Conservation (phyloP, 169 alveolate species). For the Blepharisma undulans region DNA sequence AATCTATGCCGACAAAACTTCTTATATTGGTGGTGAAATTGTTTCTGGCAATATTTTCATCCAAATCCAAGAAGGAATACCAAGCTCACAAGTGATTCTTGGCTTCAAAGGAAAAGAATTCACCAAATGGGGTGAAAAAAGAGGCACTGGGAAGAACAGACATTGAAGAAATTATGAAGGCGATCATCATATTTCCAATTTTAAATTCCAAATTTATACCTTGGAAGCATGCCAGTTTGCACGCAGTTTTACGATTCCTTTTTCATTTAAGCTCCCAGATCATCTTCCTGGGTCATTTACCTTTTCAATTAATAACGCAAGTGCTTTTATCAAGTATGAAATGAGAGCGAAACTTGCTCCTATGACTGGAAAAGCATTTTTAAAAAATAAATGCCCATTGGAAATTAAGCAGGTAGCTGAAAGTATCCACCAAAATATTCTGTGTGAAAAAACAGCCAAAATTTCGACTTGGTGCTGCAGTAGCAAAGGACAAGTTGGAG, state of each 20-base stretch:
- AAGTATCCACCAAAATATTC: not conserved
- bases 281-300: conserved; percentile 35
- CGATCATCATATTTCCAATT: not conserved
- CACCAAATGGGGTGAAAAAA: conserved; percentile 6
- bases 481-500: not conserved
- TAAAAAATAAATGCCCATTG: not conserved
- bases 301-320: not conserved
- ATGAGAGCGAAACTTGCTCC: not conserved
- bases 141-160: conserved; percentile 4
- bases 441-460: not conserved
- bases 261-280: not conserved
- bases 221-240: not conserved
- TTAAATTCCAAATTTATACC: not conserved
- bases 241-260: not conserved
- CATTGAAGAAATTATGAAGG: not conserved
- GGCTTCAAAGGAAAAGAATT: conserved; percentile 15
- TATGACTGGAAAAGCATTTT: not conserved
- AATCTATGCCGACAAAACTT: not conserved
- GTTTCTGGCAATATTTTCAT: not conserved
- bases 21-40: not conserved
- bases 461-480: conserved; percentile 31
- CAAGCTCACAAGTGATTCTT: not conserved
- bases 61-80: not conserved
- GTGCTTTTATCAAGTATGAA: not conserved
- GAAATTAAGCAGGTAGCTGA: not conserved